These are phyloP conservation scores for Huiozyma naganishii DNA, from an alignment of 805 yeast species.

Conservation along the genomic window DNA sequence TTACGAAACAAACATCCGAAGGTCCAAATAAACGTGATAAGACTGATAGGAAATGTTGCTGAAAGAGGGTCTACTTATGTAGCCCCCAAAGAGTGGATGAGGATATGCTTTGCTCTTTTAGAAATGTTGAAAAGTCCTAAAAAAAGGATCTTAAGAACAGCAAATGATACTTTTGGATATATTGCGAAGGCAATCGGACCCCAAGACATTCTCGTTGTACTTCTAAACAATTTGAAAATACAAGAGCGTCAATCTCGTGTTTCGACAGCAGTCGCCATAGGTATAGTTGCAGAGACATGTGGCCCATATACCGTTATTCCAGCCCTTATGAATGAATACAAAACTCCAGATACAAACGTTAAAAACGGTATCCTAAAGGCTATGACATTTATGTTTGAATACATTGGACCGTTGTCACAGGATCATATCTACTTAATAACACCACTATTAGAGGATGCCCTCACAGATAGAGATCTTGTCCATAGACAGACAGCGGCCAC, in stretches of 20 bases:
- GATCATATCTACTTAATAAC: slow-evolving; percentile 75
- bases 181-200: slow-evolving; percentile 94
- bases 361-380: slow-evolving; percentile 94
- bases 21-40: slow-evolving; percentile 77
- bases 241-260: slow-evolving; percentile 95
- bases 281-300: slow-evolving; percentile 89
- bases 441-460: slow-evolving; percentile 78
- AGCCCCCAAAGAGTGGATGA: slow-evolving; percentile 94
- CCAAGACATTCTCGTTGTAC: slow-evolving; percentile 77
- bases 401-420: slow-evolving; percentile 66
- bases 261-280: slow-evolving; percentile 96
- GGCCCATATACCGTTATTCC: slow-evolving; percentile 90
- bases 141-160: slow-evolving; percentile 68
- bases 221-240: slow-evolving; percentile 73
- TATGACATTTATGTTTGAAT: slow-evolving; percentile 83
- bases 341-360: slow-evolving; percentile 83
- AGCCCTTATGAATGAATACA: slow-evolving; percentile 88
- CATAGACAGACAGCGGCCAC: slow-evolving; percentile 94
- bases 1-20: slow-evolving; percentile 80
- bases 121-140: slow-evolving; percentile 79
- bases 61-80: slow-evolving; percentile 68
- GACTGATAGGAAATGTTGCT: slow-evolving; percentile 74
- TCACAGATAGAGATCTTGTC: slow-evolving; percentile 81
- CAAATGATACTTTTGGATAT: slow-evolving; percentile 83
- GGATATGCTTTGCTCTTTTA: slow-evolving; percentile 80